Percentiles rank a stretch among this genome's conserved stretches.
These are phyloP conservation scores for Penicillium glabrum DNA, from an alignment of 2,329 filamentous ascomycete genomes.

Conservation along the genomic window DNA sequence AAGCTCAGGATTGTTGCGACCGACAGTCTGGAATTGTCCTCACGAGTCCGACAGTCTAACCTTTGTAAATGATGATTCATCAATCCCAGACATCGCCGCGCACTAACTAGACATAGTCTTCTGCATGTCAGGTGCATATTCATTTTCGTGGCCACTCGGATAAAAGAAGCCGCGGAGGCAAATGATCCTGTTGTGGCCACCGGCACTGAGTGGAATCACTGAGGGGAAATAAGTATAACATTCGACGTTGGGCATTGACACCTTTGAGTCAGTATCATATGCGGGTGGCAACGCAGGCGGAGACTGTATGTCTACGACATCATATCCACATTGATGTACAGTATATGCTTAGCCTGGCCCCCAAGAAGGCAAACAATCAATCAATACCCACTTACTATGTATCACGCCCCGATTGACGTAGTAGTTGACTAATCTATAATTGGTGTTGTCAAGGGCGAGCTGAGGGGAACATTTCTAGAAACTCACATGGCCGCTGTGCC, in stretches of 20 bases:
- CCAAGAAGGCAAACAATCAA: not conserved
- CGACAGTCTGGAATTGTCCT: too few species aligned
- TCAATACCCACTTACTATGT: not conserved
- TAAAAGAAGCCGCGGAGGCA: not conserved
- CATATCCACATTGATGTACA: not conserved
- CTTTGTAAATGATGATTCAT: too few species aligned
- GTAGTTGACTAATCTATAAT: not conserved
- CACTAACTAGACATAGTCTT: not conserved
- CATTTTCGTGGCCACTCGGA: not conserved
- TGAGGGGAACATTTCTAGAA: not conserved
- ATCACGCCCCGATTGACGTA: not conserved
- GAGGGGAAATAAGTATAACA: not conserved
- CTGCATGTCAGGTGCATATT: not conserved
- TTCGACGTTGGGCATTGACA: not conserved
- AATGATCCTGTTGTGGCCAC: not conserved
- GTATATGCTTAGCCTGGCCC: not conserved
- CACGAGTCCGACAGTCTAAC: too few species aligned
- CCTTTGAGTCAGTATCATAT: not conserved
- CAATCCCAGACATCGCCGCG: not conserved
- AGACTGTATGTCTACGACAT: not conserved
- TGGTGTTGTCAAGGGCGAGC: not conserved
- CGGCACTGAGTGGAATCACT: not conserved
- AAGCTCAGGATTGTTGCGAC: too few species aligned
- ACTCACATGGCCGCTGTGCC: not conserved
- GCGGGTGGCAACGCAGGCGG: not conserved